Conservation (phyloP, 139 green algal species). For the Dunaliella primolecta region DNA sequence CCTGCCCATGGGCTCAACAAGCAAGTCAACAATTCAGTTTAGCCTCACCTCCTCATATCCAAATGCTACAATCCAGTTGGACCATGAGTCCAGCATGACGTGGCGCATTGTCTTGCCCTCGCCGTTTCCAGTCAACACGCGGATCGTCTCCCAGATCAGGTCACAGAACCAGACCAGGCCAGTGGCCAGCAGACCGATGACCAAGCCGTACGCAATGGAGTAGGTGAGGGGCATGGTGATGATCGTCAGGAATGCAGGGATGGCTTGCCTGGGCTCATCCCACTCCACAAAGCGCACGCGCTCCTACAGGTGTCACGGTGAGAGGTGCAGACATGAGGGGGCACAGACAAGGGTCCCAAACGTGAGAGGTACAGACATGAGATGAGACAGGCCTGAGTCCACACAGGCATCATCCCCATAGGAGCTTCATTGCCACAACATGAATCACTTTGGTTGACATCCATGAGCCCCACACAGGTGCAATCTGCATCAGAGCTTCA, state of each 20-base stretch:
- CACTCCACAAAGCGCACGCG: not conserved
- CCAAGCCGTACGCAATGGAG: slow-evolving; percentile 68
- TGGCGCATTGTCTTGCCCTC: slow-evolving; percentile 18
- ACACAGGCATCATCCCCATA: too few species aligned
- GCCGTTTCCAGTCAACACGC: not conserved
- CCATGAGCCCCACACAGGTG: too few species aligned
- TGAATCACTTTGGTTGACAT: too few species aligned
- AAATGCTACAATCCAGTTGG: slow-evolving; percentile 8
- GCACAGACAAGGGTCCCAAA: too few species aligned
- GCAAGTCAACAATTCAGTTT: too few species aligned
- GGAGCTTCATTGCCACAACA: too few species aligned
- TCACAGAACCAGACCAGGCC: slow-evolving; percentile 46
- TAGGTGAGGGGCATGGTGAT: slow-evolving; percentile 76
- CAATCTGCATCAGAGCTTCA: too few species aligned
- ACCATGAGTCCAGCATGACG: slow-evolving; percentile 8
- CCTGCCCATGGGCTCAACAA: too few species aligned
- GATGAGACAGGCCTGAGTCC: too few species aligned
- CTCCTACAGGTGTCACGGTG: not conserved
- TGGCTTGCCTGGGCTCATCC: slow-evolving; percentile 25
- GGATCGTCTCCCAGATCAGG: not conserved
- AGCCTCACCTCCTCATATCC: slow-evolving; percentile 5
- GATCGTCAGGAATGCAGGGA: slow-evolving; percentile 80
- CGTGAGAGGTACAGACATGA: too few species aligned
- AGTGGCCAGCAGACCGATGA: slow-evolving; percentile 54
- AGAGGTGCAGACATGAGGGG: too few species aligned